These are phyloP conservation scores for Malus asiatica DNA, from an alignment of 306 rosid genomes.

Conservation along the genomic window DNA sequence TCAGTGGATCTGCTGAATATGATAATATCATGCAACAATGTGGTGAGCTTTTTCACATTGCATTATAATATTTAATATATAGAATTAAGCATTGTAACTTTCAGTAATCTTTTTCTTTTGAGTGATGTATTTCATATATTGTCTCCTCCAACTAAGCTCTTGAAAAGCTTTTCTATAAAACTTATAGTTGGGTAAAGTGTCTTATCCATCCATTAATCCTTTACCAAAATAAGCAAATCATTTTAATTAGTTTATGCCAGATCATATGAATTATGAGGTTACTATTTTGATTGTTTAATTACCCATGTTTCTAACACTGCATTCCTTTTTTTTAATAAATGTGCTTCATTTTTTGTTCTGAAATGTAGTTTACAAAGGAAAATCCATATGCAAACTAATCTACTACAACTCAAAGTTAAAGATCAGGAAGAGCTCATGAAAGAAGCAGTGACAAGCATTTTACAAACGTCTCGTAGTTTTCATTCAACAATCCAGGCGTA, in stretches of 20 bases:
- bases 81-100: not conserved
- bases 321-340: not conserved
- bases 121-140: not conserved
- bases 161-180: not conserved
- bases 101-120: not conserved
- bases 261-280: not conserved
- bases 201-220: not conserved
- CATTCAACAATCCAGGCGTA: slow-evolving; percentile 30
- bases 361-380: slow-evolving; percentile 24
- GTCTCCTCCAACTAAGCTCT: not conserved
- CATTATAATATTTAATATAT: not conserved
- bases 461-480: slow-evolving; percentile 20
- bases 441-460: slow-evolving; percentile 15
- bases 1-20: not conserved
- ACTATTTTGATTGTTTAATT: not conserved
- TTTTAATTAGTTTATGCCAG: not conserved
- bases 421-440: slow-evolving; percentile 22
- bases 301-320: not conserved
- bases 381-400: slow-evolving; percentile 9
- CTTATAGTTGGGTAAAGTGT: not conserved
- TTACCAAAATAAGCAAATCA: not conserved
- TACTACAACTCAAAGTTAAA: slow-evolving; percentile 26
- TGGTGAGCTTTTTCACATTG: not conserved
- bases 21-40: not conserved
- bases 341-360: not conserved